A percentile compares a stretch with the other conserved stretches of the same genome.
Conservation (phyloP, 2,329 filamentous ascomycete genomes). For the Neocatenulostroma microsporum region DNA sequence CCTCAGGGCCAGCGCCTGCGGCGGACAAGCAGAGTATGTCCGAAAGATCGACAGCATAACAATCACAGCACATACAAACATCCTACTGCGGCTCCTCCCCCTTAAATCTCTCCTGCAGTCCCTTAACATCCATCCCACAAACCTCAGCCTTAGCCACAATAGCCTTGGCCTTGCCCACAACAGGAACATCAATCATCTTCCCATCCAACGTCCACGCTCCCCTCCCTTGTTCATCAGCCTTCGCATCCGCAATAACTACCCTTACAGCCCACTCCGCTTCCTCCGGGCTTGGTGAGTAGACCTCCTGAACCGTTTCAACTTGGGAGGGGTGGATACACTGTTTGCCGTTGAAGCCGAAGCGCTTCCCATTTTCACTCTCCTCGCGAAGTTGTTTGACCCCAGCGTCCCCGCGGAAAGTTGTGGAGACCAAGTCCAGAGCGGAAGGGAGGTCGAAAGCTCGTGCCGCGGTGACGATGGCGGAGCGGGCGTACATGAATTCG, state of each 20-base stretch:
- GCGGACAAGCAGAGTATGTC: no score
- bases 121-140: conserved; percentile 64
- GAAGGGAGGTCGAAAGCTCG: conserved; percentile 67
- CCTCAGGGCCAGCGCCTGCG: no score
- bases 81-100: conserved; percentile 69
- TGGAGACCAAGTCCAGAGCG: conserved; percentile 84
- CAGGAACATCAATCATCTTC: conserved; percentile 82
- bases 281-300: conserved; percentile 63
- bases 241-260: conserved; percentile 68
- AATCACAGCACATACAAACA: no score
- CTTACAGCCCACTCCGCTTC: conserved; percentile 80
- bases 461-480: conserved; percentile 77
- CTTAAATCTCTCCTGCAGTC: conserved; percentile 61
- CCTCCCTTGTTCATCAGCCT: conserved; percentile 64
- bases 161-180: conserved; percentile 66
- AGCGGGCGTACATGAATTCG: conserved; percentile 84
- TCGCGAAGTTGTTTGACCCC: conserved; percentile 57
- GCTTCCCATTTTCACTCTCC: conserved; percentile 67
- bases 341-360: conserved; percentile 89
- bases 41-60: no score
- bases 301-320: conserved; percentile 62
- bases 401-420: conserved; percentile 62
- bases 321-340: conserved; percentile 91
- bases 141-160: conserved; percentile 59
- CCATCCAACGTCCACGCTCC: conserved; percentile 88